phyloP scores from a whole-genome alignment of 2,329 filamentous ascomycete genomes.

The Neopestalotiopsis clavispora region DNA sequence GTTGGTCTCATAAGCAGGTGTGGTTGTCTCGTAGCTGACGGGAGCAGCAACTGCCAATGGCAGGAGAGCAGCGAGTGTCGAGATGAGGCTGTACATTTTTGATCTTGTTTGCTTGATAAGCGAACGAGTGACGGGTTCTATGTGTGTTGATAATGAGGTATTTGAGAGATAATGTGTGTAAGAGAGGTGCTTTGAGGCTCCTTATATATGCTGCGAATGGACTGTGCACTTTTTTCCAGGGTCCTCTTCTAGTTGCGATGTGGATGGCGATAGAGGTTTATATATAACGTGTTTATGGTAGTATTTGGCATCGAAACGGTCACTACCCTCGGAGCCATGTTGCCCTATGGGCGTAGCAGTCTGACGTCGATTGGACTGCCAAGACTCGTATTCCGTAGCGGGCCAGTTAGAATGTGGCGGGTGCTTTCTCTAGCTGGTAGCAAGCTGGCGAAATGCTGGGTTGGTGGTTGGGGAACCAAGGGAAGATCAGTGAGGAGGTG shows the following conservation, averaged over 20 bases:
- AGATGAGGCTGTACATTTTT: constrained; percentile 31
- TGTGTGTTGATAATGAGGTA: neutral
- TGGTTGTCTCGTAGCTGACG: constrained; percentile 16
- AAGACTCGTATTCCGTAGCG: constrained; percentile 11
- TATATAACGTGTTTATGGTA: neutral
- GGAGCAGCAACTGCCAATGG: constrained; percentile 33
- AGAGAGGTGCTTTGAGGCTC: neutral
- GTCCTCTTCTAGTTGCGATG: neutral
- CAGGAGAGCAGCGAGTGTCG: constrained; percentile 30
- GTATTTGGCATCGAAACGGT: neutral
- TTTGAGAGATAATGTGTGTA: neutral
- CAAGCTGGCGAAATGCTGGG: neutral
- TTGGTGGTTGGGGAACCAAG: constrained; percentile 1
- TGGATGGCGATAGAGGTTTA: constrained; percentile 2
- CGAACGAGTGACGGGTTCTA: neutral
- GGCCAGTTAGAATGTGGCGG: constrained; percentile 4
- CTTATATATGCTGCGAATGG: neutral
- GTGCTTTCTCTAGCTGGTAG: constrained; percentile 1
- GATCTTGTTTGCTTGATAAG: constrained; percentile 9
- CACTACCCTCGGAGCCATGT: neutral
- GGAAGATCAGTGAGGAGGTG: neutral
- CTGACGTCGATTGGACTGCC: constrained; percentile 9
- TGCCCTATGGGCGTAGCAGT: constrained; percentile 8
- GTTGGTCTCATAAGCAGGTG: constrained; percentile 26
- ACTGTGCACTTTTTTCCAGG: neutral